Evolutionary conservation across 2,329 filamentous ascomycete genomes (phyloP), one percentile per base, ranked within the genome.

Genomic region (Cercospora brassicicola): DNA sequence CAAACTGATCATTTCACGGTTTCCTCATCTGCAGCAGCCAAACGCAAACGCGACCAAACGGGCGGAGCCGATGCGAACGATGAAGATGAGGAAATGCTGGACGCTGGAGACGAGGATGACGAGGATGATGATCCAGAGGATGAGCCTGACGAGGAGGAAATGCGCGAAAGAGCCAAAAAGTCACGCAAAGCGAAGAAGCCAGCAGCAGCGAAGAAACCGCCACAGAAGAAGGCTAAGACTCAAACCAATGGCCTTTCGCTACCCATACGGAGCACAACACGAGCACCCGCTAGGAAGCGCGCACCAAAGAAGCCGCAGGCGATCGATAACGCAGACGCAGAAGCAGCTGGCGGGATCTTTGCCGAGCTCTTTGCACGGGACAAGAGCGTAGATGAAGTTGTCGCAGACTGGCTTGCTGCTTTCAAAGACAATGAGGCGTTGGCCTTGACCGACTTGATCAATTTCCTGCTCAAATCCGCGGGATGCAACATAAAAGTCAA

Each of bases 401-500:
- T 86, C 11, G 84, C 85, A 39, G 80, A 84, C 64, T 90, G 88
- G 88, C 78, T 89, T 56, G 79, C 82, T 62, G 78, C 80, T 55
- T 89, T 89, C 77, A 81, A 86, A 62, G 80, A 84, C 62, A 79
- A 88, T 71, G 86, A 87, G 71, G 80, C 84, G 23, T 78, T 78
- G 42, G 87, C 86, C 5, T 79, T 90, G 73, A 82, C 84, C 57
- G 86, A 89, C 67, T 76, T 90, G 62, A 81, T 90, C 76, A 90
- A 89, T 74, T 86, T 90, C 64, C 83, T 89, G 23, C 79, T 90
- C 18, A 84, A 84, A 72, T 86, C 91, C 70, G 89, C 94, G 18
- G 95, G 95, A 31, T 96, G 94, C 78, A 88, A 92, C 64, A 84
- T 92, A 64, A 87, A 91, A 72, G 88, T 99, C 64, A 91, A 90